phyloP scores from a whole-genome alignment of 306 rosid genomes.

The Castanea crenata region DNA sequence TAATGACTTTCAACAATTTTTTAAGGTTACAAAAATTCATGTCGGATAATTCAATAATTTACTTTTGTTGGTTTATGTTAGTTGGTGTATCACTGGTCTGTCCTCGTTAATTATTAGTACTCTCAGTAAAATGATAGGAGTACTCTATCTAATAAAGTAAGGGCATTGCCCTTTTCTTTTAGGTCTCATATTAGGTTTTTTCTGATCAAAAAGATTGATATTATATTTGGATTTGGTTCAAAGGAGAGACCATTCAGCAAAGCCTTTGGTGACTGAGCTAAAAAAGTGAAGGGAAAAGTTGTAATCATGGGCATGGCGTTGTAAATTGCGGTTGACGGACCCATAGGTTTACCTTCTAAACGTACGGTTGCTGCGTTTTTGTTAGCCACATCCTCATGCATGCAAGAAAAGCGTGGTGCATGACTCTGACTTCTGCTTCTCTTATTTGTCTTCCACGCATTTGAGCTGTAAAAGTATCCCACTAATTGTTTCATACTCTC shows the following conservation, averaged over 20 bases:
- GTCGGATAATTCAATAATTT: neutral
- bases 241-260: slow-evolving; percentile 25
- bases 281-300: slow-evolving; percentile 47
- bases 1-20: neutral
- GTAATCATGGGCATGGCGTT: slow-evolving; percentile 33
- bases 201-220: slow-evolving; percentile 19
- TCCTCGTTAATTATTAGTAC: neutral
- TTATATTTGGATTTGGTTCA: slow-evolving; percentile 39
- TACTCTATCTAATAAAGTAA: neutral
- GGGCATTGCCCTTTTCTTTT: slow-evolving; percentile 1
- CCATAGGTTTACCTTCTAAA: slow-evolving; percentile 4
- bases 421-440: neutral
- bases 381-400: neutral
- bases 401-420: neutral
- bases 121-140: neutral
- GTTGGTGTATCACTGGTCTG: neutral
- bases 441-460: neutral
- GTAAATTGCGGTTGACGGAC: slow-evolving; percentile 18
- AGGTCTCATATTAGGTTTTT: slow-evolving; percentile 13
- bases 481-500: neutral
- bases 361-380: slow-evolving; percentile 5
- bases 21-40: neutral
- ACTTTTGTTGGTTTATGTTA: neutral
- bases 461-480: neutral
- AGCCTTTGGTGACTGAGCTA: slow-evolving; percentile 44